Conservation (phyloP, 345 rosid species). For the Syzygium aqueum region DNA sequence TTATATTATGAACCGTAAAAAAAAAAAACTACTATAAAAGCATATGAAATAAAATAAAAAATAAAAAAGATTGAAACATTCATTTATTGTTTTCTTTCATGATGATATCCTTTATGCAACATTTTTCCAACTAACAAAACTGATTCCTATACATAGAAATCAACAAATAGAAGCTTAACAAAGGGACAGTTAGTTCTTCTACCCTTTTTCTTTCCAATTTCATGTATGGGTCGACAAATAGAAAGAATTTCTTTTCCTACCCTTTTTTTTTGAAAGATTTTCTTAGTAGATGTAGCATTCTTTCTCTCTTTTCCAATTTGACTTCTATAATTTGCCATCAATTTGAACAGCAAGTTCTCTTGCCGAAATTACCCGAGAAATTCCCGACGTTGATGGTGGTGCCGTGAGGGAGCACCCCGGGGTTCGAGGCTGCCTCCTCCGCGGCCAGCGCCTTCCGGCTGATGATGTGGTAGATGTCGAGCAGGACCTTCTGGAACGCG, state of each 20-base stretch:
- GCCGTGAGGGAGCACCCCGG: constrained; percentile 44
- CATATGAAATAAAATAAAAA: neutral
- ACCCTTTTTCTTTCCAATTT: neutral
- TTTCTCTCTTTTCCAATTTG: neutral
- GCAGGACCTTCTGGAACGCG: constrained; percentile 51
- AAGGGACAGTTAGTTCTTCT: neutral
- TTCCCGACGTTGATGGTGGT: constrained; percentile 55
- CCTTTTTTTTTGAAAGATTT: neutral
- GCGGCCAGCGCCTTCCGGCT: constrained; percentile 63
- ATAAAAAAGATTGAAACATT: neutral
- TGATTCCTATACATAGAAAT: neutral
- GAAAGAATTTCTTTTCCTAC: neutral
- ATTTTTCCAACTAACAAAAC: neutral
- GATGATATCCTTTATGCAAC: neutral
- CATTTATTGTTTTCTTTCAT: neutral
- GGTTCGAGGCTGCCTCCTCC: constrained; percentile 33
- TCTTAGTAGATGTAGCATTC: neutral
- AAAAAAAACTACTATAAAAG: neutral
- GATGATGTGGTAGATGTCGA: constrained; percentile 48
- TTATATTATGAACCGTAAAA: neutral
- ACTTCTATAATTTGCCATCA: neutral
- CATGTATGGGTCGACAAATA: neutral
- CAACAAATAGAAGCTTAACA: neutral
- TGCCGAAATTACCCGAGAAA: constrained; percentile 25
- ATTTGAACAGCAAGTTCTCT: constrained; percentile 51